These are phyloP conservation scores for Euryodendron excelsum DNA, from an alignment of 148 eudicot species.

Conservation along the genomic window DNA sequence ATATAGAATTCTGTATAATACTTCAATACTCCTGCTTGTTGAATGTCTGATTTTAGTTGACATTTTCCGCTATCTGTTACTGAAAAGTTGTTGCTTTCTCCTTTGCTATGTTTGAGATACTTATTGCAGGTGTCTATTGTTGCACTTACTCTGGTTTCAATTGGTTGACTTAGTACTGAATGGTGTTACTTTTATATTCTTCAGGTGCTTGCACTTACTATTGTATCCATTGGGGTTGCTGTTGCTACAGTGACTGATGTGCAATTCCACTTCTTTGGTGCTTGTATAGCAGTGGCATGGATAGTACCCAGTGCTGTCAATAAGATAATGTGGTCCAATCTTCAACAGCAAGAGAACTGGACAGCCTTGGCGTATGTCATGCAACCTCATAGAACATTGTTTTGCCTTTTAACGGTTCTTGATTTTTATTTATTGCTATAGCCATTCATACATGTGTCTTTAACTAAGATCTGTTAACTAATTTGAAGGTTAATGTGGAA, in stretches of 20 bases:
- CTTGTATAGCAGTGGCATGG: slow-evolving; percentile 94
- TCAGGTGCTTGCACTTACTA: slow-evolving; percentile 72
- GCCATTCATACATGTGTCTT: background rate
- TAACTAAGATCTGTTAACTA: slow-evolving; percentile 10
- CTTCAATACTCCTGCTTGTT: background rate
- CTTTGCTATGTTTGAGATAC: slow-evolving; percentile 8
- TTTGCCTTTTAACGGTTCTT: background rate
- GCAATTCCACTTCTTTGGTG: slow-evolving; percentile 91
- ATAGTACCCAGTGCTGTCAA: slow-evolving; percentile 92
- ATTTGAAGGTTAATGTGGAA: slow-evolving; percentile 88
- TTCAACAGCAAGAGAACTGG: slow-evolving; percentile 93
- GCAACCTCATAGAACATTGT: background rate
- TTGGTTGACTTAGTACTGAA: background rate
- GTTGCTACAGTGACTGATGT: slow-evolving; percentile 93
- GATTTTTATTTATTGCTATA: slow-evolving; percentile 1
- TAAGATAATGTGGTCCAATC: slow-evolving; percentile 92
- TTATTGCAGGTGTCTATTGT: background rate
- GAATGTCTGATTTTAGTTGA: background rate
- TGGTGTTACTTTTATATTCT: slow-evolving; percentile 11
- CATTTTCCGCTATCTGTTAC: background rate
- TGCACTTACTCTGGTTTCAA: background rate
- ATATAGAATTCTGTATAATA: background rate
- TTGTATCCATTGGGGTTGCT: slow-evolving; percentile 82
- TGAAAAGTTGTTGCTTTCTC: background rate
- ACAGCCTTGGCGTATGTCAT: slow-evolving; percentile 83